Evolutionary conservation across 2,329 filamentous ascomycete species (phyloP), one percentile per base, ranked within the genome.

Genomic region (Diaporthe citriasiana): DNA sequence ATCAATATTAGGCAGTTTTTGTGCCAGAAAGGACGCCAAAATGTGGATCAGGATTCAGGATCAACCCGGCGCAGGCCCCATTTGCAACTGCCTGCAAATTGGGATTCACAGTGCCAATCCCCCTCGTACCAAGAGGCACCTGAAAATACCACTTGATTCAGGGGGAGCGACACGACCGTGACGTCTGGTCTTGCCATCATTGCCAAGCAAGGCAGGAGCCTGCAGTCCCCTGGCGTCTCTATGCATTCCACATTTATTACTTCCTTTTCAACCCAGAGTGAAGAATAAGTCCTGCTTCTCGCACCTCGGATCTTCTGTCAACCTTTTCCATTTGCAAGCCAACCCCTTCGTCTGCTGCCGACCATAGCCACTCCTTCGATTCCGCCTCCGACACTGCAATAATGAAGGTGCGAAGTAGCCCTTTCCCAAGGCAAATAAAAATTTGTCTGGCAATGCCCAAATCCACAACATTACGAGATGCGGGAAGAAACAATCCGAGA

Each of bases 391-490:
- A 60, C 42, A 19, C n/a, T 22, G 45, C 25, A 60, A 73, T 13
- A 30, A 75, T 75, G 74, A 57, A 73, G 71, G 74, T 75, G 38
- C 33, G 66, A 60, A 33, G 45, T 17, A 69, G 22, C 25, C 10
- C 35, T 4, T 35, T 9, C 27, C 27, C 27, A 22, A 65, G 19
- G 27, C 42, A 13, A 25, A 33, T 4, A 38, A 50, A 8, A n/a
- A 50, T n/a, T n/a, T 66, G 42, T 33, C 60, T 51, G 6, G 30
- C 60, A 7, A 51, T 33, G 4, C n/a, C 5, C 9, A 8, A 5
- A 27, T 10, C 27, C 40, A 6, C 27, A 50, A 45, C 30, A 19
- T 15, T 6, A 50, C 47, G 7, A 50, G 30, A 35, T 17, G 17
- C 3, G 7, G 1, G 1, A 66, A 51, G 4, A 25, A 50, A 1